These are phyloP conservation scores for Scheffersomyces illinoinensis DNA, from an alignment of 1,139 yeast species.

Conservation along the genomic window DNA sequence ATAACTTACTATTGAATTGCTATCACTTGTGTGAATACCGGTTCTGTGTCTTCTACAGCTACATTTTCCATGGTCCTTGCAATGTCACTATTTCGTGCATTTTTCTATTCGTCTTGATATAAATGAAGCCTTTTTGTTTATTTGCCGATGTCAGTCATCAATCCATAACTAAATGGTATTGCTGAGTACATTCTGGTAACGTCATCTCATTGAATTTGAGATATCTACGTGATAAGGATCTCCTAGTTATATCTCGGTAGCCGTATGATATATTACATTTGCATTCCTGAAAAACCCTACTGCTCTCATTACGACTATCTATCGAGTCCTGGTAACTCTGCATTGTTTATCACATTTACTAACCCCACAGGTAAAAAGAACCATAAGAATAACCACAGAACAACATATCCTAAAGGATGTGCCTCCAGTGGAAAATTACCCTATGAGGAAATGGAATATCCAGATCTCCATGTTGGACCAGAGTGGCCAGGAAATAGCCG, in stretches of 20 bases:
- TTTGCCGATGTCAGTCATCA: background rate
- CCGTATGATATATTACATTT: background rate
- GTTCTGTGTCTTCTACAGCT: background rate
- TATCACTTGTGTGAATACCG: background rate
- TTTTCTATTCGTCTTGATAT: background rate
- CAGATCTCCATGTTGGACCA: slow-evolving; percentile 74
- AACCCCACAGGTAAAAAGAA: slow-evolving; percentile 63
- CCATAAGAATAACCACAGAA: slow-evolving; percentile 83
- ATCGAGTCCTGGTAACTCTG: too few relatives aligned
- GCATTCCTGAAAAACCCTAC: background rate
- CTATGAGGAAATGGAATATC: slow-evolving; percentile 94
- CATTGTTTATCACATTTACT: background rate
- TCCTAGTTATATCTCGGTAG: too few relatives aligned
- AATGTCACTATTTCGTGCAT: background rate
- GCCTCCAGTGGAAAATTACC: slow-evolving; percentile 88
- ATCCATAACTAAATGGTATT: background rate
- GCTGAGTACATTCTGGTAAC: background rate
- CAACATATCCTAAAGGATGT: slow-evolving; percentile 83
- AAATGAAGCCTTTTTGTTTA: background rate
- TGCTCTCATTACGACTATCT: background rate
- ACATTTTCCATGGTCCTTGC: too few relatives aligned
- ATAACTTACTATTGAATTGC: background rate
- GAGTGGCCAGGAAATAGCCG: slow-evolving; percentile 82
- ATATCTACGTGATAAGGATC: too few relatives aligned
- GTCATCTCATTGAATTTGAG: too few relatives aligned